phyloP scores from a whole-genome alignment of 495 filamentous ascomycete species.

The Lophiostoma macrostomum region DNA sequence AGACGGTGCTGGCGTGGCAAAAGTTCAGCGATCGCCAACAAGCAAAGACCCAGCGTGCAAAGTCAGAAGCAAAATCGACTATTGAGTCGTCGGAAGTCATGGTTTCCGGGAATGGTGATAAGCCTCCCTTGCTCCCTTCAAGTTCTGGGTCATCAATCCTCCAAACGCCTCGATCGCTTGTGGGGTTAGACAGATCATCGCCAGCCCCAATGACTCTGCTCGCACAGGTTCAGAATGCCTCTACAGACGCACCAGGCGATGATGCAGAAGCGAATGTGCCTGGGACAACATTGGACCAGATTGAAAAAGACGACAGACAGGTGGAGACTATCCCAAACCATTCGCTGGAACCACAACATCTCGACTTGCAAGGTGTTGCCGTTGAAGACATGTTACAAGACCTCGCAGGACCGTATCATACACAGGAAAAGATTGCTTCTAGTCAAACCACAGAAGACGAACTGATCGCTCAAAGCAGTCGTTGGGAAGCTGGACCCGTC shows the following conservation, averaged over 20 bases:
- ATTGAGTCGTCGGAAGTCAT: neutral
- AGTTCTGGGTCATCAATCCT: neutral
- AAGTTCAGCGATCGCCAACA: constrained; percentile 23
- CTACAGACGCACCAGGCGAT: neutral
- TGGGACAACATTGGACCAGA: too few species aligned
- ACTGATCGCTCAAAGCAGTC: neutral
- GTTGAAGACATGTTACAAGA: too few species aligned
- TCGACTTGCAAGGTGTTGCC: too few species aligned
- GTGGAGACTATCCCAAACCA: neutral
- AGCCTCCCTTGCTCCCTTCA: neutral
- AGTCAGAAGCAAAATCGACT: constrained; percentile 6
- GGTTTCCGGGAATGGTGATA: neutral
- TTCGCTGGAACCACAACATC: too few species aligned
- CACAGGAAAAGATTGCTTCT: constrained; percentile 24
- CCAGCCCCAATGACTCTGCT: constrained; percentile 1
- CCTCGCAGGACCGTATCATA: too few species aligned
- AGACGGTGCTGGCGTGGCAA: constrained; percentile 28
- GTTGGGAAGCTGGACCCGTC: neutral
- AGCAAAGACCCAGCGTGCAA: neutral
- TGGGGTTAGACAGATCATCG: constrained; percentile 6
- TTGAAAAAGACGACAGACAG: neutral
- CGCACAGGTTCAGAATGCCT: neutral
- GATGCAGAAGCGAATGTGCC: too few species aligned
- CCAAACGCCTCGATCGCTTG: constrained; percentile 3
- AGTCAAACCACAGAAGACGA: constrained; percentile 40